Conservation (phyloP, 768 basidiomycete species). For the Pleurotus giganteus region DNA sequence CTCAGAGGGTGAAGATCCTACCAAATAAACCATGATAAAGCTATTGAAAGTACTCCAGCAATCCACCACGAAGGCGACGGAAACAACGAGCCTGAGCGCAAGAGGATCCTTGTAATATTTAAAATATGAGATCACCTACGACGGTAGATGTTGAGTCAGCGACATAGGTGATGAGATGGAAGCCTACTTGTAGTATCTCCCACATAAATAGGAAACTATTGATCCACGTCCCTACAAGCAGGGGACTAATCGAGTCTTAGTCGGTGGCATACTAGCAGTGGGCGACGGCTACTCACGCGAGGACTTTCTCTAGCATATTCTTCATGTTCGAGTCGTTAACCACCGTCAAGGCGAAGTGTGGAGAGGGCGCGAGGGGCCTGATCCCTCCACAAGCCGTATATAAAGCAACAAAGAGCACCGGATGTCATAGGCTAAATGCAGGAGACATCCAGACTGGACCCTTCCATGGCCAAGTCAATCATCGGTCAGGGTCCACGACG, state of each 20-base stretch:
- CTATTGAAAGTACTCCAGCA: conserved; percentile 7
- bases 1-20: background rate
- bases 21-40: conserved; percentile 9
- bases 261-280: background rate
- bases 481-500: conserved; percentile 1
- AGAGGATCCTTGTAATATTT: conserved; percentile 5
- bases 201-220: conserved; percentile 8
- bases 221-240: conserved; percentile 5
- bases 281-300: background rate
- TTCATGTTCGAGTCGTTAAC: conserved; percentile 5
- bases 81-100: conserved; percentile 1
- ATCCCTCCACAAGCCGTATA: background rate
- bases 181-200: conserved; percentile 8
- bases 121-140: conserved; percentile 6
- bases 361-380: background rate
- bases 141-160: too few relatives aligned
- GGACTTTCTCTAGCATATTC: conserved; percentile 8
- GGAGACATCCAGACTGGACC: conserved; percentile 9
- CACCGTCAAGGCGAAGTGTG: conserved; percentile 7
- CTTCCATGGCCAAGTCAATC: conserved; percentile 2
- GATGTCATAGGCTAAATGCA: background rate
- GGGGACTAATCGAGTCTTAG: background rate
- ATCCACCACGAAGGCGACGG: background rate
- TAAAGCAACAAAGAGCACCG: background rate
- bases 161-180: too few relatives aligned